phyloP scores from a whole-genome alignment of 768 basidiomycete genomes.

The Leccinum pellstonianum region DNA sequence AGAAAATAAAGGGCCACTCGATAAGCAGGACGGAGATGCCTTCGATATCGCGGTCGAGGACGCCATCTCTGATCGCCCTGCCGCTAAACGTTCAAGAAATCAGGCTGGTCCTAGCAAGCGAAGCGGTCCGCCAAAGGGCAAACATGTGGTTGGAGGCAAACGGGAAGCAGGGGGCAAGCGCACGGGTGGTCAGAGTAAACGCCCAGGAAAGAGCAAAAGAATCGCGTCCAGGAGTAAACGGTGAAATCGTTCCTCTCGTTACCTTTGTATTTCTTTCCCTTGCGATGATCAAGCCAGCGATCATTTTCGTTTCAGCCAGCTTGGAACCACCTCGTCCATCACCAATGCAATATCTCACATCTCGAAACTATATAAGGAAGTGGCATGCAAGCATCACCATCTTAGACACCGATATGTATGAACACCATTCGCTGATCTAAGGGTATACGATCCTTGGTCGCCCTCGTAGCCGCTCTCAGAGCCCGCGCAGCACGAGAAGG shows the following conservation, averaged over 20 bases:
- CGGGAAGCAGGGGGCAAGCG: constrained; percentile 13
- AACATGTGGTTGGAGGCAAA: constrained; percentile 37
- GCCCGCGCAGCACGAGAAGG: constrained; percentile 17
- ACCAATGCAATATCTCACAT: not conserved
- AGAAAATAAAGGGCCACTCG: constrained; percentile 86
- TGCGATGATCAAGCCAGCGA: not conserved
- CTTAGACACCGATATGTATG: constrained; percentile 23
- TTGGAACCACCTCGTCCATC: not conserved
- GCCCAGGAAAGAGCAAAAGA: constrained; percentile 62
- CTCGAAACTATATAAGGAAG: not conserved
- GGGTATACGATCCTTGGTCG: constrained; percentile 12
- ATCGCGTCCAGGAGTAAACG: constrained; percentile 40
- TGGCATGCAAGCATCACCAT: not conserved
- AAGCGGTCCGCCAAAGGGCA: constrained; percentile 36
- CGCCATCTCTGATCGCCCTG: constrained; percentile 71
- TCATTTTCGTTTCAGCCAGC: not conserved
- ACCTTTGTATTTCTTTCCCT: constrained; percentile 7
- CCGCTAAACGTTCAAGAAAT: constrained; percentile 50
- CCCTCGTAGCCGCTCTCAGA: constrained; percentile 11
- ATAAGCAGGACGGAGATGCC: constrained; percentile 56
- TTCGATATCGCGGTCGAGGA: constrained; percentile 93
- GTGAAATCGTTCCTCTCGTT: constrained; percentile 13
- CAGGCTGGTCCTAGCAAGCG: constrained; percentile 31
- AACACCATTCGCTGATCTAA: constrained; percentile 25
- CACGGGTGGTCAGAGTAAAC: constrained; percentile 39